A percentile compares a stretch with the other conserved stretches of the same genome.
phyloP scores from a whole-genome alignment of 2,329 filamentous ascomycete genomes.

The Fusarium vanettenii region DNA sequence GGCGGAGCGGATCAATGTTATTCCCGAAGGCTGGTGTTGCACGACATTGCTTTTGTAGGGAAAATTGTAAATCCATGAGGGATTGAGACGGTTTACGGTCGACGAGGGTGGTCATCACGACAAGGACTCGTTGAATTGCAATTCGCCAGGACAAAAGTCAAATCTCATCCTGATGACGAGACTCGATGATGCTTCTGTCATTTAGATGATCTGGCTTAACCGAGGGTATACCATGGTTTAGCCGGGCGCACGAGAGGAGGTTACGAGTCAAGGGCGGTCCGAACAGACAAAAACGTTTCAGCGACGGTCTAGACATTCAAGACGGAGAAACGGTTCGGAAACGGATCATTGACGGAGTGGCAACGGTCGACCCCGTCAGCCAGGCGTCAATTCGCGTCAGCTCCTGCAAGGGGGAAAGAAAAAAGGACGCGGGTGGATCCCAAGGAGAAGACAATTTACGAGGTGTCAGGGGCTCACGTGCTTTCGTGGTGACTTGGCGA shows the following conservation, averaged over 20 bases:
- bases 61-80: constrained; percentile 3
- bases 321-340: constrained; percentile 4
- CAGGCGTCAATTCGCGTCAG: constrained; percentile 18
- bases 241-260: constrained; percentile 28
- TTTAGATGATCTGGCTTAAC: constrained; percentile 44
- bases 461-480: constrained; percentile 52
- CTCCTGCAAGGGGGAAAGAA: constrained; percentile 34
- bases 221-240: constrained; percentile 46
- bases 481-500: constrained; percentile 57
- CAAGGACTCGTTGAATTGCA: neutral
- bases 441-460: constrained; percentile 18
- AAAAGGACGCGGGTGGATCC: constrained; percentile 24
- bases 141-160: neutral
- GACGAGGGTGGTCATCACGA: neutral
- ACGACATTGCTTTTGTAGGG: neutral
- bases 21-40: neutral
- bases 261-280: constrained; percentile 1
- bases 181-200: neutral
- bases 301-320: constrained; percentile 16
- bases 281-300: neutral
- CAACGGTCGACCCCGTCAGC: neutral
- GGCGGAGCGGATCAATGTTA: constrained; percentile 24
- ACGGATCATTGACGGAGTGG: constrained; percentile 22
- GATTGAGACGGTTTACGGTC: neutral
- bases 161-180: neutral